Base-by-base conservation (phyloP, 2,329 filamentous ascomycete species). In the Lojkania enalia region DNA sequence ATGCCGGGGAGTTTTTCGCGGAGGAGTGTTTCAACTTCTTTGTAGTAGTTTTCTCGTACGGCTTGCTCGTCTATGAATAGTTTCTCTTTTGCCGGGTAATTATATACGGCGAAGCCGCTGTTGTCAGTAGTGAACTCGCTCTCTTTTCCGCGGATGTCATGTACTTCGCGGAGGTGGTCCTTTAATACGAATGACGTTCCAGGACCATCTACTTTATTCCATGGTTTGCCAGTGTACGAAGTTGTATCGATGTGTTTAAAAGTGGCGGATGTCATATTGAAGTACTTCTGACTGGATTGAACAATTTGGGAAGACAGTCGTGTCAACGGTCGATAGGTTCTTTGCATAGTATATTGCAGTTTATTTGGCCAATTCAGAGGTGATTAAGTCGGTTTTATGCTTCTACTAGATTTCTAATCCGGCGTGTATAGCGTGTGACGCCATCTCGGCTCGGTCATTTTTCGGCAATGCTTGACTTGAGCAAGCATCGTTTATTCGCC, bases 171-270 rank as follows among this genome's bases (percentile, higher is more conserved):
- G 14, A 71, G 58, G 49, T 75, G 67, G 23, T 75, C 71, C 23
- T 64, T 67, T 12, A 78, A 67, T 16, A 64, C 65, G 69, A 77
- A 86, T 4, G 79, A 83, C n/a, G 68, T 69, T 13, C 74, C 77
- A 31, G 78, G 77, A 0, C 75, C 77, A 60, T 87, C 84, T 29
- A 87, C 84, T 57, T 87, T 87, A 55, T 71, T 62, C 83, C 83
- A 87, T 1, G 83, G 79, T 60, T 82, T 82, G 14, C 66, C 67
- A 53, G 69, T 69, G 49, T 76, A 75, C 16, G 76, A 76, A 1
- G 72, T 57, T 1, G 76, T 71, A 60, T 86, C 83, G 51, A 85
- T 81, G 67, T 86, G 82, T 48, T 77, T 77, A 71, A 86, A 85
- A 2, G 59, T 67, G 27, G 75, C 74, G 15, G 76, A 80, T n/a